Base-by-base conservation (phyloP, 2,329 filamentous ascomycete genomes). In the Amphichorda felina region DNA sequence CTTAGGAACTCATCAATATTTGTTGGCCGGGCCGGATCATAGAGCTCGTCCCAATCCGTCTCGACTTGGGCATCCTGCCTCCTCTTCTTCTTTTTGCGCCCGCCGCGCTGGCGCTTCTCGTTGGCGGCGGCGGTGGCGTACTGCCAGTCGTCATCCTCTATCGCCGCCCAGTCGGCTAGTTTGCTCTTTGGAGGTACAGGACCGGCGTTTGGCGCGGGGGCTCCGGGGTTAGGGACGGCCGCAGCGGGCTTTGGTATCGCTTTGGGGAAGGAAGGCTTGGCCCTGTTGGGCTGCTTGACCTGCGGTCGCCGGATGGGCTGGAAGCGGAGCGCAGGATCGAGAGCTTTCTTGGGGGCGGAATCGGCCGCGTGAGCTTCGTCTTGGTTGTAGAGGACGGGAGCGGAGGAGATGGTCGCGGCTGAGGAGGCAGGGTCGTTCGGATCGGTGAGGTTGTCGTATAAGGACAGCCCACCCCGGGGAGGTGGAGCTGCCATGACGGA, bases 1-100 rank as follows among this genome's bases (percentile, higher is more conserved):
- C 78, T 69, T 40, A 83, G 72, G 52, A 91, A 95, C 50, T 89
- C 82, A 37, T 88, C 82, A 34, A 89, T 82, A 45, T 79, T 87
- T 28, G 84, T 93, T 8, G 88, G 87, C 27, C 82, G 66, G 9
- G 80, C 67, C 1, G 86, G 84, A 49, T 94, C 88, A 54, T 94
- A 95, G 17, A 91, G 73, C 53, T 93, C 86, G 53, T 94, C 82
- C 87, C 87, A 95, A 51, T 94, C 79, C n/a, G 72, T 76, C 53
- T 75, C 70, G 35, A 69, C 60, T 21, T 69, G 56, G 32, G 66
- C 64, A 5, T 74, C 64, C 43, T 72, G 68, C 40, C 75, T 70
- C 48, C 74, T 72, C 55, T 79, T 80, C 66, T 83, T 83, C 57
- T 82, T 80, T 58, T 82, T 86, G 40, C 84, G 77, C 29, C 84